Conservation (phyloP, 805 yeast genomes). For the Komagataella ulmi region DNA sequence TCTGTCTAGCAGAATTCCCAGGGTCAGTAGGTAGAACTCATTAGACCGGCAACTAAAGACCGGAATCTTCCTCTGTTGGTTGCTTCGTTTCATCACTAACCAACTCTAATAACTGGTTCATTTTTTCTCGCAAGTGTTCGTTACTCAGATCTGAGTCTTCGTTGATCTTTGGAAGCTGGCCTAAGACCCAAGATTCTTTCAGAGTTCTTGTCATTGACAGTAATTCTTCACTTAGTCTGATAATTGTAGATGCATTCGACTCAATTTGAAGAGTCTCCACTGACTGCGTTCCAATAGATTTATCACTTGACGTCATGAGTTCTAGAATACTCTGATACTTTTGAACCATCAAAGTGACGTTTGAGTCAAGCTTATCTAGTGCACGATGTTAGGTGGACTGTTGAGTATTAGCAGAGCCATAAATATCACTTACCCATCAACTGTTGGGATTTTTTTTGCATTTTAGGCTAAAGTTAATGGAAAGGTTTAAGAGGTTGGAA, state of each 20-base stretch:
- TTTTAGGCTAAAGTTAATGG: slow-evolving; percentile 6
- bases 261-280: slow-evolving; percentile 46
- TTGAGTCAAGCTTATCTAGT: slow-evolving; percentile 34
- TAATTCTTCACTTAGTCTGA: slow-evolving; percentile 39
- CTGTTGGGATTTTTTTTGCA: slow-evolving; percentile 32
- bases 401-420: background rate
- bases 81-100: slow-evolving; percentile 7
- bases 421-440: slow-evolving; percentile 20
- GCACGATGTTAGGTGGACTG: background rate
- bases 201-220: slow-evolving; percentile 32
- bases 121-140: slow-evolving; percentile 21
- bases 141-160: slow-evolving; percentile 11
- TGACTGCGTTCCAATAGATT: slow-evolving; percentile 23
- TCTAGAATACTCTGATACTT: slow-evolving; percentile 41
- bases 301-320: slow-evolving; percentile 22
- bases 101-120: slow-evolving; percentile 22
- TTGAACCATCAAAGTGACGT: slow-evolving; percentile 34
- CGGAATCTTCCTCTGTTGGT: background rate
- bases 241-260: slow-evolving; percentile 34
- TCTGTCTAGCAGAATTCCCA: background rate
- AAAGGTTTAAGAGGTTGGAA: background rate
- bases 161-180: slow-evolving; percentile 27
- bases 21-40: background rate
- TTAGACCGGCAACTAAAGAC: background rate
- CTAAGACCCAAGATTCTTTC: slow-evolving; percentile 45